These are phyloP conservation scores for Escallonia rubra DNA, from an alignment of 129 eudicot genomes.

Conservation along the genomic window DNA sequence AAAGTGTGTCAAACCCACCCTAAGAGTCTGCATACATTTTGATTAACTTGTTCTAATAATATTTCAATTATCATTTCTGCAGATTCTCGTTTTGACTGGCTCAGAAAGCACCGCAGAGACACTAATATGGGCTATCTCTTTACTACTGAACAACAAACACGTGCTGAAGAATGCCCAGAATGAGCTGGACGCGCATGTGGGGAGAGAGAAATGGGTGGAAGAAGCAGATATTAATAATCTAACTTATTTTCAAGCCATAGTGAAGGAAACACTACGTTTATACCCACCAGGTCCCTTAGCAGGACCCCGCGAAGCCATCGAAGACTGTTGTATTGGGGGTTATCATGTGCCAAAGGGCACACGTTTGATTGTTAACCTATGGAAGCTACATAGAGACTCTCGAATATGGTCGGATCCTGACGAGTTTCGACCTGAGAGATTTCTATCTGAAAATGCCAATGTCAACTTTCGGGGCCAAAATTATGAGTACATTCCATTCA, in stretches of 20 bases:
- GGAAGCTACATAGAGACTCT: conserved; percentile 59
- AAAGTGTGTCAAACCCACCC: no score
- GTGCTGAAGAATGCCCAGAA: conserved; percentile 26
- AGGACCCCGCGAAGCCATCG: conserved; percentile 45
- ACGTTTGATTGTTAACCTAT: conserved; percentile 38
- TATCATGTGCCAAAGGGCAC: conserved; percentile 36
- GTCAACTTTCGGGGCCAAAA: conserved; percentile 21
- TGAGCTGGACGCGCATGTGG: conserved; percentile 33
- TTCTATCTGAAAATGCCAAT: conserved; percentile 14
- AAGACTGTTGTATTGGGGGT: conserved; percentile 34
- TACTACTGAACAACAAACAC: conserved; percentile 32
- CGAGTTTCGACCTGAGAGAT: conserved; percentile 40
- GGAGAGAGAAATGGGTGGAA: conserved; percentile 30
- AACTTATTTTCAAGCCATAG: conserved; percentile 33
- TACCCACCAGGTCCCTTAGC: conserved; percentile 61
- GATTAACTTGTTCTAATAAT: background rate
- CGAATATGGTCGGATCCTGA: conserved; percentile 32
- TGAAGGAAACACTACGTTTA: conserved; percentile 49
- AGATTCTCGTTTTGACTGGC: conserved; percentile 49
- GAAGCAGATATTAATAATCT: conserved; percentile 41
- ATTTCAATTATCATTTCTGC: background rate
- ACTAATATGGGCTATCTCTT: conserved; percentile 47
- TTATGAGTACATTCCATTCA: conserved; percentile 35
- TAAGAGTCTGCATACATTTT: background rate
- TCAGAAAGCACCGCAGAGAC: conserved; percentile 53